Conservation (phyloP, 164 flowering plant species). For the Vitis labrusca region DNA sequence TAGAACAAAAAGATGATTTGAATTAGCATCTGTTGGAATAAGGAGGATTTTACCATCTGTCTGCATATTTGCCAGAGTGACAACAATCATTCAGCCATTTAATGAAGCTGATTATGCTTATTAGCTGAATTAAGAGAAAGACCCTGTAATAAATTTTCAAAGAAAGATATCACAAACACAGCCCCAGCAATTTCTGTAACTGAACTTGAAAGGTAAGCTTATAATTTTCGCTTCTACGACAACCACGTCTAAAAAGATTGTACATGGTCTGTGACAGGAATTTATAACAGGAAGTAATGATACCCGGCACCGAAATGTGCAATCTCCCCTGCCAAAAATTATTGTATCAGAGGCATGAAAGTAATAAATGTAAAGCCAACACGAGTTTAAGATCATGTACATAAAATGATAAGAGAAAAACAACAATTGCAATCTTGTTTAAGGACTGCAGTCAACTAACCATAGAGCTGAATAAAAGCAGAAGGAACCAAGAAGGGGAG, state of each 20-base stretch:
- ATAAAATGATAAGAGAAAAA: background rate
- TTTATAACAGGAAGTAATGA: conserved; percentile 5
- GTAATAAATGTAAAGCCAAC: background rate
- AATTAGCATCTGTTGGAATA: background rate
- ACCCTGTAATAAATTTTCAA: conserved; percentile 47
- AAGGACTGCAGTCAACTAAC: conserved; percentile 36
- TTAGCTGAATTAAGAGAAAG: conserved; percentile 82
- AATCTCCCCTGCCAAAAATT: conserved; percentile 58
- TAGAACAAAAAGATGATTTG: too few relatives aligned
- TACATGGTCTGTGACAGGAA: conserved; percentile 11
- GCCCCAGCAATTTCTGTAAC: background rate
- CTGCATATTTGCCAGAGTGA: conserved; percentile 52
- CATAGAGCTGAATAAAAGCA: conserved; percentile 60
- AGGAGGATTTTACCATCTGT: conserved; percentile 63
- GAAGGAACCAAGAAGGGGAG: conserved; percentile 66
- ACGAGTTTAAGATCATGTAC: background rate
- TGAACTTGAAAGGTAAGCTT: too few relatives aligned
- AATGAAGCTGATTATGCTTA: conserved; percentile 86
- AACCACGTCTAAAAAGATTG: conserved; percentile 5
- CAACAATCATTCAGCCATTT: conserved; percentile 74
- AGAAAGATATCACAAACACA: conserved; percentile 4
- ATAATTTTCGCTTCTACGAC: background rate
- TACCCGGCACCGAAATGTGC: conserved; percentile 98
- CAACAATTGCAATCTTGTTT: background rate
- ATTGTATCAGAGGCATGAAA: conserved; percentile 6